Evolutionary conservation across 2,329 filamentous ascomycete genomes (phyloP), one percentile per base, ranked within the genome.

Genomic region (Ilyonectria destructans): DNA sequence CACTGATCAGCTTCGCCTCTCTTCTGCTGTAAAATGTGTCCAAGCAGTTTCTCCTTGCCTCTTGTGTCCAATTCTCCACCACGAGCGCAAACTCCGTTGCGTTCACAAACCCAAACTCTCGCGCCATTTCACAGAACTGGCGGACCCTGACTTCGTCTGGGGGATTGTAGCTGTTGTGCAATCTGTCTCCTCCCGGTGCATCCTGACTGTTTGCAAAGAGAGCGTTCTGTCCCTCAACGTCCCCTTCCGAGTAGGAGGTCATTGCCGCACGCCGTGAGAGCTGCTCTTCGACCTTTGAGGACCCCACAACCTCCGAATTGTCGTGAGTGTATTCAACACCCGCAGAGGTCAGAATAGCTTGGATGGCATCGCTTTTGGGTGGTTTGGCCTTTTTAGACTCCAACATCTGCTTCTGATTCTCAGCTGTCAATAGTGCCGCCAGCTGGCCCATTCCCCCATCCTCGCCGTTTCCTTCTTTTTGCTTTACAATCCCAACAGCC

Each of bases 291-390:
- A 98, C 88, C 73, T 92, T 94, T n/a, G 93, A 96, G 1, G 94
- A 92, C 12, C 96, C 96, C 64, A 99, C 90, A 15, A 99, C 95
- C 81, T 99, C 95, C 1, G 93, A 94, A 78, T 99, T 99, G 74
- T 98, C 93, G 77, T 99, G 96, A 0, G 95, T 97, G 79, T 99
- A 99, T 77, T 96, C 91, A 0, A 99, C 95, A 2, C 96, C 96
- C 0, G 93, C 95, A 8, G 91, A 90, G 3, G 93, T 90, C 1
- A 99, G 88, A 69, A 99, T 98, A 2, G 95, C 96, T 74, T 96
- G 92, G 35, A 98, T 88, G 0, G 94, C 92, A 75, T 98, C 94
- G 54, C 87, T 91, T 73, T 85, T 86, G 4, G 82, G 79, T 58
- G 81, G 84, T 29, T 78, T 78, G 9, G 78, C 75, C 64, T 81